These are phyloP conservation scores for Mesotaenium endlicherianum DNA, from an alignment of 139 green algal genomes.

Conservation along the genomic window DNA sequence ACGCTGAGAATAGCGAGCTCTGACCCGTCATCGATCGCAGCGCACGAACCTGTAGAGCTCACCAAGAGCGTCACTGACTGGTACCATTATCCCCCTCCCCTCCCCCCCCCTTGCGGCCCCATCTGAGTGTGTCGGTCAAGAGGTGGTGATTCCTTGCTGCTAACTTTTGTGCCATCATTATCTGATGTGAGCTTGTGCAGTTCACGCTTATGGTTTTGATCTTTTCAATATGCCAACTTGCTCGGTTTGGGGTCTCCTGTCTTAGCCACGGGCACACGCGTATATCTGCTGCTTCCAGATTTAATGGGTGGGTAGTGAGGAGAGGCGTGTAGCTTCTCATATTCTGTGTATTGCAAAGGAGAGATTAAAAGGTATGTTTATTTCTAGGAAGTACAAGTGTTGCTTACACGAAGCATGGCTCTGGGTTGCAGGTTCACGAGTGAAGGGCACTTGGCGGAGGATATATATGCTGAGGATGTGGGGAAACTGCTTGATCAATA, in stretches of 20 bases:
- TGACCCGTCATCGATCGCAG: conserved; percentile 31
- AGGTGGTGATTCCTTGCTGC: background rate
- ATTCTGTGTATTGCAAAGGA: no score
- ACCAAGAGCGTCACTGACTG: conserved; percentile 47
- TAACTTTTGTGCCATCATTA: background rate
- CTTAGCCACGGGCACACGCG: no score
- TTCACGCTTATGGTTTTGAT: background rate
- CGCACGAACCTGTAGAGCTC: conserved; percentile 21
- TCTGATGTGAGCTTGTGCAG: background rate
- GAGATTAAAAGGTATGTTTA: no score
- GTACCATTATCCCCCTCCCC: background rate
- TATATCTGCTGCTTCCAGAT: no score
- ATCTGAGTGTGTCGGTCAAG: background rate
- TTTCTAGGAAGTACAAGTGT: background rate
- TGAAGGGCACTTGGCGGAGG: conserved; percentile 36
- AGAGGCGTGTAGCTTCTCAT: no score
- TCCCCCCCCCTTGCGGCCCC: background rate
- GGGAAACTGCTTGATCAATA: conserved; percentile 28
- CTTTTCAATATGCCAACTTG: no score
- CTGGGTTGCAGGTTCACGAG: conserved; percentile 30
- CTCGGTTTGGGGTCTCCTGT: no score
- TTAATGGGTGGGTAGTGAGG: no score
- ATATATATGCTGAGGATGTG: conserved; percentile 42
- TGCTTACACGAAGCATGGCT: background rate
- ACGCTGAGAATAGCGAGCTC: conserved; percentile 38